Conservation (phyloP, 305 asterid genomes). For the Fraxinus floribunda region DNA sequence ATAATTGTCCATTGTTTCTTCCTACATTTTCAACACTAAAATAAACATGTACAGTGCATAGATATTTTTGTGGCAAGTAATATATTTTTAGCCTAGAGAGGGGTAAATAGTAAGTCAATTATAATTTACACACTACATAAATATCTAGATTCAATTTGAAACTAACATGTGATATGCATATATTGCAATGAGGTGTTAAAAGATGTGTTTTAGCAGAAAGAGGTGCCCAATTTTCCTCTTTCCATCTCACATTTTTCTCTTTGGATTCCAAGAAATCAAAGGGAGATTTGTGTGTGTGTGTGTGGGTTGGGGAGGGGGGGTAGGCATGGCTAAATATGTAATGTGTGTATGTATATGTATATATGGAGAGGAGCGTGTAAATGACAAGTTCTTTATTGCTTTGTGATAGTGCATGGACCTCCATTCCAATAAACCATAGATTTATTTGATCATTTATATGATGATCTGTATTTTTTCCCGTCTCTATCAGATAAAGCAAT, state of each 20-base stretch:
- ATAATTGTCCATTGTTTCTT: neutral
- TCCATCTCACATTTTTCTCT: constrained; percentile 44
- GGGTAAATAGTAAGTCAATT: neutral
- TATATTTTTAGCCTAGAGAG: neutral
- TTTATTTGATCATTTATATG: neutral
- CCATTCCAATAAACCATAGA: constrained; percentile 25
- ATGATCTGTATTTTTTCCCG: constrained; percentile 20
- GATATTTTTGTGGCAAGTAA: neutral
- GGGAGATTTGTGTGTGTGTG: constrained; percentile 7
- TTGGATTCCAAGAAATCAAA: constrained; percentile 53
- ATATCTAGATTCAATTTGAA: neutral
- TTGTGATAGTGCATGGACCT: constrained; percentile 53
- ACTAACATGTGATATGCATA: neutral
- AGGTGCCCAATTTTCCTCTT: constrained; percentile 25
- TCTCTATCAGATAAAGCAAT: constrained; percentile 34
- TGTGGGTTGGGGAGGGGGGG: neutral
- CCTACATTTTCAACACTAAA: neutral
- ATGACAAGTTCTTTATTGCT: constrained; percentile 36
- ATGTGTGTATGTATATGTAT: neutral
- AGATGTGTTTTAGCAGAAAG: constrained; percentile 12
- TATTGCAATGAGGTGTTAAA: neutral
- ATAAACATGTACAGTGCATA: neutral
- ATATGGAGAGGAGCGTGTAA: constrained; percentile 49
- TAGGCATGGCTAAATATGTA: neutral
- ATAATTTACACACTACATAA: no score